Percentiles rank a stretch among this genome's conserved stretches.
phyloP scores from a whole-genome alignment of 768 basidiomycete genomes.

The Boletellus emodensis region DNA sequence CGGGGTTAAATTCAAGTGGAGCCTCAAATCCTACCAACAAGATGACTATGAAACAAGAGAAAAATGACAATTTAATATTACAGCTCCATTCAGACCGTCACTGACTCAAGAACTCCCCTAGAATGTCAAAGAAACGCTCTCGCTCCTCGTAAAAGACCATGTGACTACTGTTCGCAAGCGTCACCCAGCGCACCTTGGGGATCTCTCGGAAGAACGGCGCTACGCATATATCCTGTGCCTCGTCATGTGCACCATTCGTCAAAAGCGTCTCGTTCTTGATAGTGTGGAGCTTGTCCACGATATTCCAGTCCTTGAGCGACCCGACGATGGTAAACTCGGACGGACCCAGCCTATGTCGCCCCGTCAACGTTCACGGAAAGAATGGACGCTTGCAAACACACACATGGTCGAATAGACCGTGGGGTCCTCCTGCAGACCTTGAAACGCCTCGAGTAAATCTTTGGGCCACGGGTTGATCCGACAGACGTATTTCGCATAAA shows the following conservation, averaged over 20 bases:
- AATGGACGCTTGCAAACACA: slow-evolving; percentile 1
- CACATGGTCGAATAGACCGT: slow-evolving; percentile 35
- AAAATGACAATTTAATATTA: no score
- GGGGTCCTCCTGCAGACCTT: slow-evolving; percentile 24
- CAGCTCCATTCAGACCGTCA: neutral
- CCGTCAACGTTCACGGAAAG: neutral
- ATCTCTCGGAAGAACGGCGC: slow-evolving; percentile 33
- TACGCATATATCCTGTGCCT: slow-evolving; percentile 34
- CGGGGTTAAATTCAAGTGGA: no score
- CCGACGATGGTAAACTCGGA: slow-evolving; percentile 40
- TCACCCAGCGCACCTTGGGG: slow-evolving; percentile 34
- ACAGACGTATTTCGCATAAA: slow-evolving; percentile 35
- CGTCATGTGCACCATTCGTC: slow-evolving; percentile 37
- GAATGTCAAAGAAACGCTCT: slow-evolving; percentile 18
- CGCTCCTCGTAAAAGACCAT: slow-evolving; percentile 15
- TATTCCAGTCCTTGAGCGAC: slow-evolving; percentile 43
- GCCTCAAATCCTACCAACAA: no score
- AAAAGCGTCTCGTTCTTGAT: slow-evolving; percentile 39
- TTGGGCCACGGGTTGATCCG: slow-evolving; percentile 33
- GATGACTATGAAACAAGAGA: no score
- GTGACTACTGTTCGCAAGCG: slow-evolving; percentile 25
- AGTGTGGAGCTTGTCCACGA: slow-evolving; percentile 40
- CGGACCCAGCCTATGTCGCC: slow-evolving; percentile 11
- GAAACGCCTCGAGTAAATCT: slow-evolving; percentile 27
- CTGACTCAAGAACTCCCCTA: slow-evolving; percentile 13